Base-by-base conservation (phyloP, 306 rosid species). In the Arachis hypogaea region DNA sequence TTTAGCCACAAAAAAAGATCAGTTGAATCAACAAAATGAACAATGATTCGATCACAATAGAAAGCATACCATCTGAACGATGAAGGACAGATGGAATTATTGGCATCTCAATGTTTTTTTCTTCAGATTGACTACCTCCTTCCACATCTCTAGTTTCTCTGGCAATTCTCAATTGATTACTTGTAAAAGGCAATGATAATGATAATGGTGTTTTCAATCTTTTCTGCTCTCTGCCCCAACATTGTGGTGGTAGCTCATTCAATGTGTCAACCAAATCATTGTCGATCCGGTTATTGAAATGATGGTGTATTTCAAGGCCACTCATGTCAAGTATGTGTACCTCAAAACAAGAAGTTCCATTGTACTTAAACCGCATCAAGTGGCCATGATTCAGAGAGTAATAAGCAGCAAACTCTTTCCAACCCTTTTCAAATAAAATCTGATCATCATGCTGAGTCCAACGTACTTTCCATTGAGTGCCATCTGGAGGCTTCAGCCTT, bases 401-500 rank as follows among this genome's bases (percentile, higher is more conserved):
- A 11, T 59, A 33, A 5, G 16, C 6, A 59, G 64, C 9, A 59
- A 59, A 59, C 2, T 59, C 64, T 33, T 59, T 59, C 64, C 64
- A 59, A 11, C 64, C 64, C 43, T 33, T 59, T 33, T 59, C 16
- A 59, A 59, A 59, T 16, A 40, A 59, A 33, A 59, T 59, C 64
- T 29, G 57, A 29, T 5, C 22, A 45, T 71, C 59, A 59, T 59
- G 36, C 5, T 73, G 62, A 3, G 12, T 40, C 77, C 69, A 73
- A 18, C 9, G 6, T 18, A 78, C 36, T 47, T 64, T n/a, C 82
- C 82, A 78, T 7, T 57, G 36, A 30, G 73, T 14, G 0, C 69
- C 82, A 78, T 51, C 66, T 33, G 78, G 82, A 36, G 71, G 78
- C 14, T 14, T 14, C 14, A 14, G 14, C 14, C 63, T 65, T 72